These are phyloP conservation scores for Perkinsus marinus DNA, from an alignment of 169 alveolate genomes.

Conservation along the genomic window DNA sequence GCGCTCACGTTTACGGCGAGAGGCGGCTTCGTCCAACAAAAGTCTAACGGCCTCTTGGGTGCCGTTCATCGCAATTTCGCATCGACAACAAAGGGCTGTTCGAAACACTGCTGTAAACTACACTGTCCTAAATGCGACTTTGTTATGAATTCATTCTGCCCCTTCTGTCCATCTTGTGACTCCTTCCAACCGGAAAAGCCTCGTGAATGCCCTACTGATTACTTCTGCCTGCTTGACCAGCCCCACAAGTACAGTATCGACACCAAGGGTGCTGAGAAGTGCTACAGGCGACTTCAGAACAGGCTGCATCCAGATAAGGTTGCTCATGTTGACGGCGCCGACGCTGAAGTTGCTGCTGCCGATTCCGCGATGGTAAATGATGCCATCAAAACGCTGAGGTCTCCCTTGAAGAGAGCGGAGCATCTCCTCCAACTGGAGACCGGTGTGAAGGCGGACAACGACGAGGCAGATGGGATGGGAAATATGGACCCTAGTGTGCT, in stretches of 20 bases:
- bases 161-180: not conserved
- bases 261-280: not conserved
- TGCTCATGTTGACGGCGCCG: not conserved
- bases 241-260: not conserved
- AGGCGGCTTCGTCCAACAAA: not conserved
- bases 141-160: not conserved
- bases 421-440: not conserved
- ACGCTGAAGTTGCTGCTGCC: not conserved
- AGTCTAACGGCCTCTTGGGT: not conserved
- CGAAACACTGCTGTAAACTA: not conserved
- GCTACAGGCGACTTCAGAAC: not conserved
- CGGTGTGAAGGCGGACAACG: not conserved
- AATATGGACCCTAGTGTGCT: not conserved
- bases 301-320: not conserved
- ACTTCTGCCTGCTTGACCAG: not conserved
- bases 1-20: not conserved
- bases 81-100: not conserved
- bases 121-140: not conserved
- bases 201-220: not conserved
- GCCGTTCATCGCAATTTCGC: not conserved
- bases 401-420: not conserved
- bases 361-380: not conserved
- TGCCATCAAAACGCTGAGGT: not conserved
- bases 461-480: not conserved
- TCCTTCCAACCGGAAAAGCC: not conserved